Base-by-base conservation (phyloP, 164 flowering plant species). In the grape (Vitis vinifera) region DNA sequence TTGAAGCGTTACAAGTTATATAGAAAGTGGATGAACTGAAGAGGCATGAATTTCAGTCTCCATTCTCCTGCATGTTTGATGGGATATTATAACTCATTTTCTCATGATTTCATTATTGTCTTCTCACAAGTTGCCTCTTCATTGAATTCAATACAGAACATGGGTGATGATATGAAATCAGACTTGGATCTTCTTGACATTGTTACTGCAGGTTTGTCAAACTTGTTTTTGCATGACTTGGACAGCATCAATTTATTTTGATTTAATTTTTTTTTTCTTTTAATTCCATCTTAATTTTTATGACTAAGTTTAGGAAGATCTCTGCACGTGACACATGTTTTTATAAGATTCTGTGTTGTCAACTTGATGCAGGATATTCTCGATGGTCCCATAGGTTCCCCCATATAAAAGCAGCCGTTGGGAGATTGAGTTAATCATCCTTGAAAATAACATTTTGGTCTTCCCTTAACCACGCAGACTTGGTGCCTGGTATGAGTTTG, bases 321-420 rank as follows among this genome's bases (percentile, higher is more conserved):
- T 23, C 27, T 23, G 2, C 27, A 23, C 2, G 27, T 30, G 13
- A 30, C n/a, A 14, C 23, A 2, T 51, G 23, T 17, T 10, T 29
- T 55, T 53, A 23, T 27, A 9, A 19, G 15, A 9, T 16, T 71
- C 31, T 66, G 70, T 47, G 9, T 65, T 10, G 7, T 55, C 7
- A 50, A 13, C 59, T 44, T 19, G 14, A 10, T 77, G 71, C 89
- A 89, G 95, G 89, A 68, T 88, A 78, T 71, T 83, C 87, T 60
- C 75, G 87, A 59, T 93, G 96, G 97, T 85, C 88, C 12, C 63
- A 77, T 69, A 85, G 89, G 23, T 92, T 82, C 66, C 96, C 94
- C 23, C 76, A 9, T 30, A 75, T 92, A 57, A 87, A 75, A 76
- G 74, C 73, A 27, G 79, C 84, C 4, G 84, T 89, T 62, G 84